These are phyloP conservation scores for Umbelopsis vinacea DNA, from an alignment of 192 early-diverging fungal species.

Conservation along the genomic window DNA sequence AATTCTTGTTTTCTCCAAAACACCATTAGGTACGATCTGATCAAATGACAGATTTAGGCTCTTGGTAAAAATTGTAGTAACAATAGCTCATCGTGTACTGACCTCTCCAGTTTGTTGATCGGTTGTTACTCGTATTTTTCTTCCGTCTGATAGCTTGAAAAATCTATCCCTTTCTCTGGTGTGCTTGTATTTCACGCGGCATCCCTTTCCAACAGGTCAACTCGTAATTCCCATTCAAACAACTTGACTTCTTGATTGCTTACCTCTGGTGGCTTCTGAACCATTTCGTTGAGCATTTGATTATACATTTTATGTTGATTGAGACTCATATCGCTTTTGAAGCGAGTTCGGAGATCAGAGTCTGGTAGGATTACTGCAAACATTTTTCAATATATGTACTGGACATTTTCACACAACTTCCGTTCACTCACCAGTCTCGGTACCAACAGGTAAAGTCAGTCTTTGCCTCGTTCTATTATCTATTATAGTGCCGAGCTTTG, in stretches of 20 bases:
- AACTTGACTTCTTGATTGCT: not conserved
- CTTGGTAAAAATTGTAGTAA: not conserved
- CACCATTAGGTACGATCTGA: constrained; percentile 54
- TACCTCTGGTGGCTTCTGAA: constrained; percentile 59
- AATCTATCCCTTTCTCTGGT: constrained; percentile 77
- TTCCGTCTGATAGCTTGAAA: constrained; percentile 43
- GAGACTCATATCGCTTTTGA: constrained; percentile 87
- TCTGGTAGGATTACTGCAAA: constrained; percentile 33
- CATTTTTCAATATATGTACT: constrained; percentile 13
- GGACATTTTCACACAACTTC: not conserved
- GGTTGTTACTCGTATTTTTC: constrained; percentile 65
- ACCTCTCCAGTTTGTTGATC: constrained; percentile 66
- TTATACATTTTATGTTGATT: constrained; percentile 90
- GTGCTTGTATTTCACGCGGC: constrained; percentile 70
- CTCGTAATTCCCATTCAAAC: not conserved
- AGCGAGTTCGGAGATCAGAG: constrained; percentile 50
- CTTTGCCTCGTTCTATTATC: constrained; percentile 67
- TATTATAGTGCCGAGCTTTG: constrained; percentile 84
- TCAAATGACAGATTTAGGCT: not conserved
- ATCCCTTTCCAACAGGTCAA: constrained; percentile 38
- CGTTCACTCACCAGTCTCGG: constrained; percentile 59
- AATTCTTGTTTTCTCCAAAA: constrained; percentile 77
- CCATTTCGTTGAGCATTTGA: constrained; percentile 73
- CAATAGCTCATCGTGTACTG: not conserved
- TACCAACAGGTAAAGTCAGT: constrained; percentile 63